Conservation (phyloP, 495 filamentous ascomycete species). For the Talaromyces adpressus region DNA sequence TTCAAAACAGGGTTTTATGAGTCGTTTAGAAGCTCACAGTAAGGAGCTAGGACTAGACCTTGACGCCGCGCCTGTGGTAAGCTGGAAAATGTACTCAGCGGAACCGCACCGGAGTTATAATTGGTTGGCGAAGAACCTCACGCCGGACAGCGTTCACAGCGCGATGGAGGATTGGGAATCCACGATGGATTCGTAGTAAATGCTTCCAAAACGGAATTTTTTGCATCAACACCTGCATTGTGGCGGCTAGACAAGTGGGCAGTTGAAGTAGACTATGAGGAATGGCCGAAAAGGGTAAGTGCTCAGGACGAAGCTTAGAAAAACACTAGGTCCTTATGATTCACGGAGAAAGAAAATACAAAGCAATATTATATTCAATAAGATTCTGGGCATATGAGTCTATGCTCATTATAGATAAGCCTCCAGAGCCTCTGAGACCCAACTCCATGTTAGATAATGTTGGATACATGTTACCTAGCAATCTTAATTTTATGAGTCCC, state of each 20-base stretch:
- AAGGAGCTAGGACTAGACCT: not conserved
- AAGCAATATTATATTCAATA: too few relatives aligned
- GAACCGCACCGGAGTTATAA: not conserved
- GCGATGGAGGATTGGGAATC: not conserved
- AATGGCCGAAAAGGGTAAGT: not conserved
- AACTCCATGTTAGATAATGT: too few relatives aligned
- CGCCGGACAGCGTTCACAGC: not conserved
- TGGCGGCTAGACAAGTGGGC: not conserved
- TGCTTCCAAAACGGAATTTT: not conserved
- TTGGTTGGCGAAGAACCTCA: not conserved
- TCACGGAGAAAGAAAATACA: too few relatives aligned
- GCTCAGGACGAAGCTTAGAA: not conserved
- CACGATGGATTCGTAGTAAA: not conserved
- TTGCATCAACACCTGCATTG: conserved; percentile 1
- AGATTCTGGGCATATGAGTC: too few relatives aligned
- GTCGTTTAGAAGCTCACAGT: conserved; percentile 5
- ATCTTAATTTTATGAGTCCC: too few relatives aligned
- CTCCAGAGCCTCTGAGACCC: too few relatives aligned
- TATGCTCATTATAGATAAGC: too few relatives aligned
- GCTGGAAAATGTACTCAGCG: conserved; percentile 2
- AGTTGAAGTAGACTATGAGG: conserved; percentile 4
- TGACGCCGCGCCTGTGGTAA: not conserved
- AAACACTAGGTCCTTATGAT: not conserved
- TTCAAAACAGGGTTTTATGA: too few relatives aligned
- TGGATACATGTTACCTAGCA: too few relatives aligned